Evolutionary conservation across 2,329 filamentous ascomycete genomes (phyloP), one percentile per base, ranked within the genome.

Genomic region (Claviceps sp.): DNA sequence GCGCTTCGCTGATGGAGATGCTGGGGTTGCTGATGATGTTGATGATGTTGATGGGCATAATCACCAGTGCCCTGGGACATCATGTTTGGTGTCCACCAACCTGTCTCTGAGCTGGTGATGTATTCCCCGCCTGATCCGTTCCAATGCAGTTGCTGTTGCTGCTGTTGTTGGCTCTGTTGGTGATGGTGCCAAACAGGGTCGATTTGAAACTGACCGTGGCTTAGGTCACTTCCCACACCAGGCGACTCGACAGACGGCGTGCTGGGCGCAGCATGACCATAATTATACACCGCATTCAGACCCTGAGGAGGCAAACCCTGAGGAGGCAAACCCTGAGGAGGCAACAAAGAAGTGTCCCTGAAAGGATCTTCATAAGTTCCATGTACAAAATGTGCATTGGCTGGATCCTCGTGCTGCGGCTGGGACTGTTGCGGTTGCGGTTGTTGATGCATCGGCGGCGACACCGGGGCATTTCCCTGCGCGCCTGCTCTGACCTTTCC

Each of bases 181-280:
- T 50, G 50, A 52, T 54, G 57, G 49, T 54, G 51, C 51, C 55
- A 53, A 44, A 50, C 56, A 48, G 51, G 57, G 50, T 53, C 56
- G 45, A 53, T 53, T 18, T 50, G 55, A n/a, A 54, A 54, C 20
- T 61, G 60, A 50, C 64, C 66, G 47, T 58, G 60, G 8, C 56
- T 57, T 30, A 60, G 58, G 50, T 65, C 63, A 50, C 58, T 57
- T 57, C 65, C 66, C 51, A 69, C 56, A 8, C 63, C 60, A 9
- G 70, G 70, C 1, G 70, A 72, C 54, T 66, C 65, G 46, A 67
- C 59, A 14, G 70, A 68, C 38, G 70, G 69, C 37, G 70, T 68
- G 51, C 66, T 61, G 45, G 66, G 62, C 41, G 61, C 63, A 47
- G 60, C 59, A 26, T 62, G 60, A 43, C 58, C 60, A 56, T 64